Conservation (phyloP, 169 alveolate species). For the Cytauxzoon felis region DNA sequence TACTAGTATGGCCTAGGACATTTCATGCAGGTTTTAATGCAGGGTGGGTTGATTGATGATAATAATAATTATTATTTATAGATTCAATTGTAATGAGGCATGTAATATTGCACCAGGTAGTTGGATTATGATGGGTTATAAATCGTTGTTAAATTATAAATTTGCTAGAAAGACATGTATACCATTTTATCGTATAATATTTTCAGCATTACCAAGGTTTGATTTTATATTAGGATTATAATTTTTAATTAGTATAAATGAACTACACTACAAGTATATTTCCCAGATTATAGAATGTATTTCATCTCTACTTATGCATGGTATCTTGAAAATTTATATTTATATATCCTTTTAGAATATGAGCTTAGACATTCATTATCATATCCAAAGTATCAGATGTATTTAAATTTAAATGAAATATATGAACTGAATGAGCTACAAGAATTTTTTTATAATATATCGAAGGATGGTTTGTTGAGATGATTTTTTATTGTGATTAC, state of each 20-base stretch:
- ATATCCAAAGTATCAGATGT: conserved; percentile 55
- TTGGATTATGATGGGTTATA: conserved; percentile 82
- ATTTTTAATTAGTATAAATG: conserved; percentile 16
- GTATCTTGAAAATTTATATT: neutral
- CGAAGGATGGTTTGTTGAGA: neutral
- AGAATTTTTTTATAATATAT: too few relatives aligned
- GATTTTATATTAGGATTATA: neutral
- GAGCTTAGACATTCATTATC: neutral
- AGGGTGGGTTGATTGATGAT: conserved; percentile 66
- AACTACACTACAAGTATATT: conserved; percentile 17
- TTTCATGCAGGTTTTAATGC: conserved; percentile 91
- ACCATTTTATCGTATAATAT: conserved; percentile 64
- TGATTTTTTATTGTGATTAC: too few relatives aligned
- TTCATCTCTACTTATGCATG: conserved; percentile 13
- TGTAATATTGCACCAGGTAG: conserved; percentile 88
- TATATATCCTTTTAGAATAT: conserved; percentile 14
- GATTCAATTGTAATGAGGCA: conserved; percentile 91
- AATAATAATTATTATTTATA: neutral
- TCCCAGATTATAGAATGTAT: conserved; percentile 20
- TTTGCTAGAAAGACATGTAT: conserved; percentile 72
- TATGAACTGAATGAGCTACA: conserved; percentile 7
- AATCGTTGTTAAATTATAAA: conserved; percentile 66
- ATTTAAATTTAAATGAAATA: conserved; percentile 2
- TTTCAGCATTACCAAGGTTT: conserved; percentile 37
- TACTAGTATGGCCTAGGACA: conserved; percentile 85